Conservation (phyloP, 768 basidiomycete species). For the Amyloporia xantha region DNA sequence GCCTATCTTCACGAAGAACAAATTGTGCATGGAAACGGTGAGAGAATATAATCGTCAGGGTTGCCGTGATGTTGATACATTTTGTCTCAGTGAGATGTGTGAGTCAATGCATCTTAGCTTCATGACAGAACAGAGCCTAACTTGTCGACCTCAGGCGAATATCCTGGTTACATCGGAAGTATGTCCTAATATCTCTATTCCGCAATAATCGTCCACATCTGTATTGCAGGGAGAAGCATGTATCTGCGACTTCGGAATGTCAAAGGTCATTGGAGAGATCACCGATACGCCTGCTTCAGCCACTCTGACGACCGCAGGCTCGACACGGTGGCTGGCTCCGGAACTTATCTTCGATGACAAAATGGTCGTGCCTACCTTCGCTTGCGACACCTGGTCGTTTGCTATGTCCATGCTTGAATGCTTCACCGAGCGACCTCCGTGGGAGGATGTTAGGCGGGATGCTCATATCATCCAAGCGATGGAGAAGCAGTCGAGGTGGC, state of each 20-base stretch:
- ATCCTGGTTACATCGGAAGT: conserved; percentile 50
- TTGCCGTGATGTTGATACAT: neutral
- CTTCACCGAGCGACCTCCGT: conserved; percentile 47
- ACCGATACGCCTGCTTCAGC: conserved; percentile 40
- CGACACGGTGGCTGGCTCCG: conserved; percentile 56
- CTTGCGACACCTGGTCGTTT: conserved; percentile 51
- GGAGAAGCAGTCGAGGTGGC: conserved; percentile 30
- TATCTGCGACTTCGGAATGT: conserved; percentile 61
- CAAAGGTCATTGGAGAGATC: conserved; percentile 53
- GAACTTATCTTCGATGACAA: conserved; percentile 43
- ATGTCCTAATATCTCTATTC: conserved; percentile 4
- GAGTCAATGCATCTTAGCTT: conserved; percentile 19
- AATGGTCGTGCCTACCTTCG: conserved; percentile 35
- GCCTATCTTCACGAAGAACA: conserved; percentile 47
- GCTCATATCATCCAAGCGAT: conserved; percentile 44
- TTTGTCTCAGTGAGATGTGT: conserved; percentile 50
- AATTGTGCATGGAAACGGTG: conserved; percentile 56
- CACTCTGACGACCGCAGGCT: conserved; percentile 40
- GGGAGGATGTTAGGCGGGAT: conserved; percentile 42
- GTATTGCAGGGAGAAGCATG: conserved; percentile 40
- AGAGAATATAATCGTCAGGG: neutral
- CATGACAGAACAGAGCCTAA: neutral
- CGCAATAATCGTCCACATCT: neutral
- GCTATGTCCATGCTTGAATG: conserved; percentile 58
- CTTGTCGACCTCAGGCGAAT: conserved; percentile 36